These are phyloP conservation scores for Areca catechu DNA, from an alignment of 176 grass and related monocot genomes.

Conservation along the genomic window DNA sequence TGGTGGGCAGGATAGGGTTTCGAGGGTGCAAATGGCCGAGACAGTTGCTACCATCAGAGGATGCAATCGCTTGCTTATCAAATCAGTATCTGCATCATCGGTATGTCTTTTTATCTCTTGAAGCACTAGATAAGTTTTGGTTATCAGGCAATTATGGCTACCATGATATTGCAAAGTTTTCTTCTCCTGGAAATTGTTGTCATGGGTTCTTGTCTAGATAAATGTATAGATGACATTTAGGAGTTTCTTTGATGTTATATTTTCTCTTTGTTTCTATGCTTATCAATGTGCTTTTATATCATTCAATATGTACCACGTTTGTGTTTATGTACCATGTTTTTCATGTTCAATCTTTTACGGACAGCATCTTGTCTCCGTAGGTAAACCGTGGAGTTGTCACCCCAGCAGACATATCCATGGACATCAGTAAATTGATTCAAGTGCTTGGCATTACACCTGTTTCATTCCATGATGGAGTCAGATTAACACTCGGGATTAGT, in stretches of 20 bases:
- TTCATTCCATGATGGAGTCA: conserved; percentile 70
- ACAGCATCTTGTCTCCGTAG: conserved; percentile 17
- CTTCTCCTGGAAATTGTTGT: too few relatives aligned
- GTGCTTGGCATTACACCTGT: conserved; percentile 46
- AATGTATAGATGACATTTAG: too few relatives aligned
- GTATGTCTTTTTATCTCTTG: conserved; percentile 24
- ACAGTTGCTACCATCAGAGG: conserved; percentile 62
- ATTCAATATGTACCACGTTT: too few relatives aligned
- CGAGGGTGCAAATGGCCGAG: conserved; percentile 92
- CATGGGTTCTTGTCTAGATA: too few relatives aligned
- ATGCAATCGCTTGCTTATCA: conserved; percentile 50
- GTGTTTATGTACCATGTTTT: too few relatives aligned
- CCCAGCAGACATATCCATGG: conserved; percentile 92
- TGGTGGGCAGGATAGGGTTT: conserved; percentile 72
- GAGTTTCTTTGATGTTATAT: too few relatives aligned
- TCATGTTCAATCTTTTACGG: too few relatives aligned
- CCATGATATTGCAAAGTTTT: too few relatives aligned
- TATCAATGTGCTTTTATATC: too few relatives aligned
- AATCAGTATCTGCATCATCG: conserved; percentile 70
- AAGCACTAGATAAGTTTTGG: too few relatives aligned
- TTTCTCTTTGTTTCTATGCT: too few relatives aligned
- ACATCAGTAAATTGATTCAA: conserved; percentile 65
- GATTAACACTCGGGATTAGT: conserved; percentile 48
- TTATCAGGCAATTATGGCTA: too few relatives aligned
- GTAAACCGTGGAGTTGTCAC: conserved; percentile 68